Conservation (phyloP, 805 yeast genomes). For the Vanderwaltozyma polyspora region DNA sequence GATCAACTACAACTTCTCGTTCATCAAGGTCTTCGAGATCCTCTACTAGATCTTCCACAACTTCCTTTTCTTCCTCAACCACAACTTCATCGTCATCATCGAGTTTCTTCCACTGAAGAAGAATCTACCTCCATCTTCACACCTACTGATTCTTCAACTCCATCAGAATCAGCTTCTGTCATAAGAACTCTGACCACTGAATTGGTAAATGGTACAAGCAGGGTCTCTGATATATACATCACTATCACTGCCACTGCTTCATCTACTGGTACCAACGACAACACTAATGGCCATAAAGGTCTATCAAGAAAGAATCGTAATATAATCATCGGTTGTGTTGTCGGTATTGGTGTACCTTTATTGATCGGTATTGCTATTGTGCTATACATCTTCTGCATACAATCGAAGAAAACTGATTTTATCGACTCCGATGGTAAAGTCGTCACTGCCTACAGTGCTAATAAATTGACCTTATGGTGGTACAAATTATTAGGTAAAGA, state of each 20-base stretch:
- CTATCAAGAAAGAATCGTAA: constrained; percentile 39
- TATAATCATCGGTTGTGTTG: constrained; percentile 56
- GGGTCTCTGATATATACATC: constrained; percentile 23
- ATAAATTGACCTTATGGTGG: constrained; percentile 24
- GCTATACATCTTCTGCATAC: constrained; percentile 23
- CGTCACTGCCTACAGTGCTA: constrained; percentile 26
- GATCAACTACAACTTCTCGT: constrained; percentile 3
- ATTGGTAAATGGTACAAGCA: constrained; percentile 26
- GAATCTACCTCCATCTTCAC: constrained; percentile 4
- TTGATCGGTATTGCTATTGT: constrained; percentile 21
- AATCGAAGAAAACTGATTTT: constrained; percentile 23
- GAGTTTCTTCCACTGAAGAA: constrained; percentile 6
- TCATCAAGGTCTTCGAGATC: constrained; percentile 4
- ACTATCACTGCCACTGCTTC: constrained; percentile 23
- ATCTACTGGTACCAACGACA: constrained; percentile 4
- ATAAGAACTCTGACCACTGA: constrained; percentile 18
- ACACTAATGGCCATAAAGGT: constrained; percentile 23
- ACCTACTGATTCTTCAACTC: constrained; percentile 4
- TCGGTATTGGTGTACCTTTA: constrained; percentile 60
- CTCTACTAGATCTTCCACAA: neutral
- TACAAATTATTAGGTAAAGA: constrained; percentile 21
- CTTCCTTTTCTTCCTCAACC: constrained; percentile 2
- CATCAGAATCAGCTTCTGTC: constrained; percentile 2
- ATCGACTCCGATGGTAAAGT: constrained; percentile 29
- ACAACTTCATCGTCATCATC: constrained; percentile 7